phyloP scores from a whole-genome alignment of 208 protist species.

The Blechomonas ayalai region DNA sequence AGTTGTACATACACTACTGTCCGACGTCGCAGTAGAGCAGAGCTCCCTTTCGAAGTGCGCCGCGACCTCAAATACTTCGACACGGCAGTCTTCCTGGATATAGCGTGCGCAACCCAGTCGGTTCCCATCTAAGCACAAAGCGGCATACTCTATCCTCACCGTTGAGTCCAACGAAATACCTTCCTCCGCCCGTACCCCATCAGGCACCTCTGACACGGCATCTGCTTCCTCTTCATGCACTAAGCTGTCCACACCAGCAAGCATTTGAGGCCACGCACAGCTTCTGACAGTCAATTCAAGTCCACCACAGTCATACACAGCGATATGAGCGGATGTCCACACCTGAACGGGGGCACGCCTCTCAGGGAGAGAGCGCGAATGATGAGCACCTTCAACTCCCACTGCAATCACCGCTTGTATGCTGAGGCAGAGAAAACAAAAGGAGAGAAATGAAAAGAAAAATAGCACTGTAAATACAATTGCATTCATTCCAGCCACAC shows the following conservation, averaged over 20 bases:
- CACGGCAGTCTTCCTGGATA: conserved; percentile 20
- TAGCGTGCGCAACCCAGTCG: conserved; percentile 37
- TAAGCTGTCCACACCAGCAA: conserved; percentile 1
- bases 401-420: conserved; percentile 1
- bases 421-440: conserved; percentile 6
- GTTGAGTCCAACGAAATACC: too few relatives aligned
- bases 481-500: not conserved
- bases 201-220: not conserved
- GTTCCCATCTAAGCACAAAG: conserved; percentile 8
- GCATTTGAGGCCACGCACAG: not conserved
- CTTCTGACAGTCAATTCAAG: not conserved
- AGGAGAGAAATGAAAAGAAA: conserved; percentile 7
- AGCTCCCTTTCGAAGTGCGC: conserved; percentile 16
- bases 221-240: conserved; percentile 6
- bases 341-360: not conserved
- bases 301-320: conserved; percentile 10
- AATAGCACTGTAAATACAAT: conserved; percentile 9
- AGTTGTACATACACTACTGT: too few relatives aligned
- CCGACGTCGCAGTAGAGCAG: not conserved
- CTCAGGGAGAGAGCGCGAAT: conserved; percentile 10
- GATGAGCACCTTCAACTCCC: conserved; percentile 6
- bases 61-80: conserved; percentile 44
- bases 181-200: too few relatives aligned
- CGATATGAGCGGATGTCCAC: not conserved
- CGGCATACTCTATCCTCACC: conserved; percentile 7